phyloP scores from a whole-genome alignment of 192 early-diverging fungal species.

The Backusella tuberculispora region DNA sequence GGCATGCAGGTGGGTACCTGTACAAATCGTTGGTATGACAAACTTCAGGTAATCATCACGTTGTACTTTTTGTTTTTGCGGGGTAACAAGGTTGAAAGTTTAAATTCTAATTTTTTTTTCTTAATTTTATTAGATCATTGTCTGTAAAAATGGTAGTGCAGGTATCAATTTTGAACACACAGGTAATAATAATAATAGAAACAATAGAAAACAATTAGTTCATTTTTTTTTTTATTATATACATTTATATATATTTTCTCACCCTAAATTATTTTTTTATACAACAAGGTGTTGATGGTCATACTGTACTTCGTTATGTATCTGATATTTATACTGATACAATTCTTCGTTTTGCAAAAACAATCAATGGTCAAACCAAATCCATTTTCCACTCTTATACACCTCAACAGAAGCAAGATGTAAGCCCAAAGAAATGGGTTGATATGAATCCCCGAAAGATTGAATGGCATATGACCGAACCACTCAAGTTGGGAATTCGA shows the following conservation, averaged over 20 bases:
- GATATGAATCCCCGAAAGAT: constrained; percentile 48
- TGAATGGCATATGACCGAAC: constrained; percentile 46
- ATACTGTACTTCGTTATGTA: constrained; percentile 51
- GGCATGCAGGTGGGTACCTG: constrained; percentile 51
- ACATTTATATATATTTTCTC: background rate
- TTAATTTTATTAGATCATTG: constrained; percentile 55
- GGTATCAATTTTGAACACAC: constrained; percentile 93
- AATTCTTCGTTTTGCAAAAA: constrained; percentile 49
- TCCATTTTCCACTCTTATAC: constrained; percentile 41
- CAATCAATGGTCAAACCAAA: constrained; percentile 46
- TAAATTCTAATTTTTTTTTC: background rate
- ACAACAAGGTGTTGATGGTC: constrained; percentile 48
- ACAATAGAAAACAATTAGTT: constrained; percentile 19
- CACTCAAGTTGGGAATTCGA: constrained; percentile 44
- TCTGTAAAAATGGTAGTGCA: constrained; percentile 74
- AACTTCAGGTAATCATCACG: constrained; percentile 44
- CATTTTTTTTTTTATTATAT: background rate
- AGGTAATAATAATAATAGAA: constrained; percentile 27
- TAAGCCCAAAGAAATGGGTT: constrained; percentile 2
- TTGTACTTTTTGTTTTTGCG: background rate
- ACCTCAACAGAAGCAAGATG: background rate
- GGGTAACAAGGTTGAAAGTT: constrained; percentile 11
- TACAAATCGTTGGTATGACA: constrained; percentile 90
- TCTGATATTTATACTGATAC: constrained; percentile 55
- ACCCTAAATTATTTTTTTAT: background rate